These are phyloP conservation scores for Trichosporon faecale DNA, from an alignment of 1,284 basidiomycete species.

Conservation along the genomic window DNA sequence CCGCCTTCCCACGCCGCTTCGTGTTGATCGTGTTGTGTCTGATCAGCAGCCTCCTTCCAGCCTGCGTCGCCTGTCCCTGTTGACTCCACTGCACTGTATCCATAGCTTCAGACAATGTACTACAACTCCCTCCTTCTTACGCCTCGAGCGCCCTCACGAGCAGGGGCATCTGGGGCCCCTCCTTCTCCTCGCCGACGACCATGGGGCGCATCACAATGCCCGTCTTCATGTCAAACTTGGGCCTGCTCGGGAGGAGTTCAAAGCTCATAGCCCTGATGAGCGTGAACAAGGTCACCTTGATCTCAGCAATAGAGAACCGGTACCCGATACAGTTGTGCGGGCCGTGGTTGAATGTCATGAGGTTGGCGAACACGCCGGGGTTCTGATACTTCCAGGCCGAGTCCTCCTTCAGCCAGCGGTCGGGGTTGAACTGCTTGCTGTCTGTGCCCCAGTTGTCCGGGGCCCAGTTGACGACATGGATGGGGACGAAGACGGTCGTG, in stretches of 20 bases:
- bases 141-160: conserved; percentile 27
- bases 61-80: no score
- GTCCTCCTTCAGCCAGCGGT: conserved; percentile 26
- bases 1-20: no score
- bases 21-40: no score
- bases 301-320: conserved; percentile 66
- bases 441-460: conserved; percentile 66
- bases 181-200: conserved; percentile 44
- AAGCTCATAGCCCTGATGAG: conserved; percentile 61
- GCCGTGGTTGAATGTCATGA: conserved; percentile 67
- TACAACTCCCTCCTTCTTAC: not conserved
- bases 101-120: not conserved
- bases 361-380: conserved; percentile 63
- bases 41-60: no score
- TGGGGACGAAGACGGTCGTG: conserved; percentile 45
- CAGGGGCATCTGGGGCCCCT: conserved; percentile 50
- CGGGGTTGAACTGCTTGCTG: conserved; percentile 60
- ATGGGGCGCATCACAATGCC: conserved; percentile 50
- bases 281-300: conserved; percentile 62
- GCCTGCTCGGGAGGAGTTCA: conserved; percentile 52
- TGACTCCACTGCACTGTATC: not conserved
- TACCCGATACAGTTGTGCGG: conserved; percentile 69
- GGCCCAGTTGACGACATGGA: conserved; percentile 61
- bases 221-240: conserved; percentile 40
- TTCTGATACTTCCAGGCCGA: conserved; percentile 51